Base-by-base conservation (phyloP, 1,284 basidiomycete species). In the Omphalotus olearius region DNA sequence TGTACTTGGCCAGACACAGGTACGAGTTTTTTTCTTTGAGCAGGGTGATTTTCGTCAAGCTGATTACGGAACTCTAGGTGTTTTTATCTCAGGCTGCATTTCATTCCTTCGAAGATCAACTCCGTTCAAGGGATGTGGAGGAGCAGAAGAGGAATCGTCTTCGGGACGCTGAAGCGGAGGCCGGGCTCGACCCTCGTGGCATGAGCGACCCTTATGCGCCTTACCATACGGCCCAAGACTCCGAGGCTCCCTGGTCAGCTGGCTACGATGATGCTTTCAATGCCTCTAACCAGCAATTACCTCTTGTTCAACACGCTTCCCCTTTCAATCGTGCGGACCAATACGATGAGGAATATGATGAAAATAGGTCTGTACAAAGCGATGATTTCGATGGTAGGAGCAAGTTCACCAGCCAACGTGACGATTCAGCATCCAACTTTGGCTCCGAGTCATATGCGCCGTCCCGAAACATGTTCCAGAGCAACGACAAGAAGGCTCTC, bases 401-500 rank as follows among this genome's bases (percentile, higher is more conserved):
- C 62, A 78, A 84, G 39, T 75, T 86, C 47, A 89, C 85, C 0
- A 87, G 83, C 54, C 78, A 85, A 50, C 79, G 82, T 38, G 91
- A 91, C 51, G 92, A 93, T 45, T 79, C 83, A 0, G 75, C 77
- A 45, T 93, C 90, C 0, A 85, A 89, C 59, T 82, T 89, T 53
- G 91, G 90, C 5, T 91, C 90, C 1, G 93, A 94, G 62, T 88
- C 87, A 0, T 98, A 98, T 62, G 93, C 93, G 0, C 94, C 93
- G 0, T 94, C 91, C 0, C 76, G 92, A 17, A 96, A 97, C 62
- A 96, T 98, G 92, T 98, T 98, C 77, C 84, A 87, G 55, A 85
- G 82, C 56, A 75, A 83, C 6, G 85, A 89, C 59, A 85, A 84
- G 64, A 80, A 83, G 58, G 85, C 78, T n/a, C 65, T 86, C 26